Evolutionary conservation across 2,329 filamentous ascomycete genomes (phyloP).

Genomic region (Epichloe scottii): DNA sequence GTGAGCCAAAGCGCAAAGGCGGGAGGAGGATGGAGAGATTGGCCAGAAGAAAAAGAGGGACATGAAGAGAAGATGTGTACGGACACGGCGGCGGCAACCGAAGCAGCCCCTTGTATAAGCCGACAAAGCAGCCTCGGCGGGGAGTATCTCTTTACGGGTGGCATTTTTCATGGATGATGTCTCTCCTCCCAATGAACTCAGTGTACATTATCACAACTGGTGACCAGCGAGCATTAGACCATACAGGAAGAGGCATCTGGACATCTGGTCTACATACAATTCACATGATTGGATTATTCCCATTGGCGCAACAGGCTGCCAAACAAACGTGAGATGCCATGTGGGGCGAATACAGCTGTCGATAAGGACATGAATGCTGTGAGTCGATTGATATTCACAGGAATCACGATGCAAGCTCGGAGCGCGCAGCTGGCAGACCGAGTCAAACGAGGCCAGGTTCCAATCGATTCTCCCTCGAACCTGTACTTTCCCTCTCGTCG

Average conservation of each 20-base stretch:
- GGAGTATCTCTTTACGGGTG: constrained; percentile 6
- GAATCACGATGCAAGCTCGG: not conserved
- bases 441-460: not conserved
- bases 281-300: constrained; percentile 7
- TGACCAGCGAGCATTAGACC: constrained; percentile 34
- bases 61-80: constrained; percentile 1
- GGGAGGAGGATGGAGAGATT: not conserved
- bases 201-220: constrained; percentile 40
- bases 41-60: constrained; percentile 7
- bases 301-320: not conserved
- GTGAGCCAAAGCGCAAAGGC: constrained; percentile 4
- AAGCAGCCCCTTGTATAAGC: constrained; percentile 17
- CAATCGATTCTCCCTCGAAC: no score
- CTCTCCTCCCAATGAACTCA: constrained; percentile 37
- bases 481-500: no score
- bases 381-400: not conserved
- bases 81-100: not conserved
- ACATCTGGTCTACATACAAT: constrained; percentile 18
- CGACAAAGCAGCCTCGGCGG: constrained; percentile 15
- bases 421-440: not conserved
- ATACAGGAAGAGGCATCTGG: constrained; percentile 21
- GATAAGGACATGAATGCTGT: not conserved
- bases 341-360: not conserved
- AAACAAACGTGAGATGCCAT: not conserved
- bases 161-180: constrained; percentile 22